These are phyloP conservation scores for Saccharomyces pastorianus DNA, from an alignment of 1,139 yeast genomes.

Conservation along the genomic window DNA sequence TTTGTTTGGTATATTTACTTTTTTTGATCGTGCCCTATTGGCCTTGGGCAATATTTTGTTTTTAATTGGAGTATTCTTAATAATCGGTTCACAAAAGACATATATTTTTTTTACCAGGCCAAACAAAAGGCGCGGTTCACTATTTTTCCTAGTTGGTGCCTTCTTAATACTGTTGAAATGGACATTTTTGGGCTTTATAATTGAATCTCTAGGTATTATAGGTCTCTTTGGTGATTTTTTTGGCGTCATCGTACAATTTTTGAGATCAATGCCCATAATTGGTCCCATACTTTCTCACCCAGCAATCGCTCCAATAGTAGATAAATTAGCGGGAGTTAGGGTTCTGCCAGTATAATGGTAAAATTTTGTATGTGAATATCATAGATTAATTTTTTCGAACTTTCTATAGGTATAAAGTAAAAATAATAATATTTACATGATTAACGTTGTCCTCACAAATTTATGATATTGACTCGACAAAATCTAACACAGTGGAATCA, in stretches of 20 bases:
- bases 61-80: conserved; percentile 70
- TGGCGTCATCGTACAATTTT: conserved; percentile 81
- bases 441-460: conserved; percentile 31
- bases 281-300: conserved; percentile 86
- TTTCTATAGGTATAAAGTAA: neutral
- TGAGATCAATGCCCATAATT: conserved; percentile 78
- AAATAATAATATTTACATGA: conserved; percentile 1
- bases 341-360: conserved; percentile 49
- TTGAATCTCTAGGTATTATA: conserved; percentile 81
- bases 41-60: conserved; percentile 83
- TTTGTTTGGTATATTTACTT: conserved; percentile 71
- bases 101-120: conserved; percentile 79
- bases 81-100: conserved; percentile 85
- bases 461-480: conserved; percentile 14
- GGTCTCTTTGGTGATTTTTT: conserved; percentile 88
- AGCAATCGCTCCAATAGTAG: conserved; percentile 67
- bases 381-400: neutral
- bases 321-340: conserved; percentile 54
- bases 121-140: conserved; percentile 74
- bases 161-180: conserved; percentile 63
- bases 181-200: conserved; percentile 74
- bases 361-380: neutral
- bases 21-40: conserved; percentile 81
- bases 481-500: conserved; percentile 52
- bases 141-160: conserved; percentile 72